Base-by-base conservation (phyloP, 192 early-diverging fungal species). In the Coemansia sp. region DNA sequence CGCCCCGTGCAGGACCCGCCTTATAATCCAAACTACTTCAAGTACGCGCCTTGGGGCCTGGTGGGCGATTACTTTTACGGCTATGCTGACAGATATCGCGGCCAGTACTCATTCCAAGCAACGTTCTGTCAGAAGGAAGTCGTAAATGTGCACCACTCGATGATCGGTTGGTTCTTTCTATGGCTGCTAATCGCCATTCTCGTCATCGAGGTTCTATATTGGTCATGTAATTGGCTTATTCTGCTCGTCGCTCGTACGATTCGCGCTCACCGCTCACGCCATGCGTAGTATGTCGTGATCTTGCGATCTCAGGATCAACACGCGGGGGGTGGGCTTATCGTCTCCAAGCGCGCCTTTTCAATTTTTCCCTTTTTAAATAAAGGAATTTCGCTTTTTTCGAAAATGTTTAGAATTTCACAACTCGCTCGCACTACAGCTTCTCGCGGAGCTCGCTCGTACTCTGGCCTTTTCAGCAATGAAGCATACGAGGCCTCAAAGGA, bases 51-150 rank as follows among this genome's bases (percentile, higher is more conserved):
- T 0, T 63, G 88, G 1, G 71, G 71, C 0, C 42, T 68, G 21
- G 39, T 89, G 5, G 86, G 84, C 0, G 63, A 83, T 21, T 87
- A 85, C 60, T 88, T 88, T 75, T 63, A 67, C n/a, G 81, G 80
- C 48, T 91, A 88, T 72, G 89, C 87, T 70, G 72, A 62, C 21
- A 79, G 87, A 24, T 64, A 79, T 42, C 83, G 79, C n/a, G 89
- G 89, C 11, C 88, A 89, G 87, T 92, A 92, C 65, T 87, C 87
- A 24, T 92, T 92, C 67, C 80, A 87, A 60, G 87, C 80, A 0
- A 78, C 84, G 6, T 88, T 85, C 66, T 93, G 91, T 73, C 88
- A 92, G 45, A 68, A 76, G 46, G 68, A 87, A 36, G 62, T 74
- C 33, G 53, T 92, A 1, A 63, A 69, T 16, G 67, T 89, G 5